These are phyloP conservation scores for Xylaria hypoxylon DNA, from an alignment of 2,329 filamentous ascomycete species.

Conservation along the genomic window DNA sequence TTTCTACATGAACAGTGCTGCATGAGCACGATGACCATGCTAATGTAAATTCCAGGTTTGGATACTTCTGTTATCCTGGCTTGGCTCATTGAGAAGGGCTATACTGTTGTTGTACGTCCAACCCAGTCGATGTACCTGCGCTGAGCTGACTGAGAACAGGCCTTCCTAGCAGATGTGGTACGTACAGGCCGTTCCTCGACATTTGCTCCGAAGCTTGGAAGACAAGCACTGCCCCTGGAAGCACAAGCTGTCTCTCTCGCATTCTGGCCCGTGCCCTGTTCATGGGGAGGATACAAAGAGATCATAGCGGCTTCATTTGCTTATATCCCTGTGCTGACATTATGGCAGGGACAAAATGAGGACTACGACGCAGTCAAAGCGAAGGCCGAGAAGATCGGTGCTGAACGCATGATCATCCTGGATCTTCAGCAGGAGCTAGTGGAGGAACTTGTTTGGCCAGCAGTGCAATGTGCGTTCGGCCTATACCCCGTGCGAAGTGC, in stretches of 20 bases:
- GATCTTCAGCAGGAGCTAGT: conserved; percentile 21
- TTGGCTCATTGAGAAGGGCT: conserved; percentile 12
- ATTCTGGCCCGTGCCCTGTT: no score
- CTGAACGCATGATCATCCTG: conserved; percentile 21
- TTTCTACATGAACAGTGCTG: conserved; percentile 10
- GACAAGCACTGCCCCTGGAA: background rate
- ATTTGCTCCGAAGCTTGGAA: background rate
- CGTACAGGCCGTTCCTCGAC: conserved; percentile 2
- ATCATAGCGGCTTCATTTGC: conserved; percentile 4
- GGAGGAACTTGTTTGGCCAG: conserved; percentile 22
- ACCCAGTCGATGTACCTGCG: conserved; percentile 4
- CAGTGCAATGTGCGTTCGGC: conserved; percentile 24
- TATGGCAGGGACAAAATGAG: conserved; percentile 21
- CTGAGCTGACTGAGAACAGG: conserved; percentile 4
- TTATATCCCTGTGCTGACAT: conserved; percentile 1
- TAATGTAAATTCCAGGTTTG: conserved; percentile 14
- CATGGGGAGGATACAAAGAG: background rate
- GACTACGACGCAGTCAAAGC: conserved; percentile 22
- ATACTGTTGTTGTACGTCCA: conserved; percentile 8
- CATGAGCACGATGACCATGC: conserved; percentile 6
- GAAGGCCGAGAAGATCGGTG: conserved; percentile 20
- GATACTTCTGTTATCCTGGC: conserved; percentile 10
- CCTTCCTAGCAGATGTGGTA: conserved; percentile 3
- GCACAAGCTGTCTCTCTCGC: no score
- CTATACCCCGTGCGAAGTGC: no score